Base-by-base conservation (phyloP, 108 stramenopile species). In the Mediolabrus comicus region DNA sequence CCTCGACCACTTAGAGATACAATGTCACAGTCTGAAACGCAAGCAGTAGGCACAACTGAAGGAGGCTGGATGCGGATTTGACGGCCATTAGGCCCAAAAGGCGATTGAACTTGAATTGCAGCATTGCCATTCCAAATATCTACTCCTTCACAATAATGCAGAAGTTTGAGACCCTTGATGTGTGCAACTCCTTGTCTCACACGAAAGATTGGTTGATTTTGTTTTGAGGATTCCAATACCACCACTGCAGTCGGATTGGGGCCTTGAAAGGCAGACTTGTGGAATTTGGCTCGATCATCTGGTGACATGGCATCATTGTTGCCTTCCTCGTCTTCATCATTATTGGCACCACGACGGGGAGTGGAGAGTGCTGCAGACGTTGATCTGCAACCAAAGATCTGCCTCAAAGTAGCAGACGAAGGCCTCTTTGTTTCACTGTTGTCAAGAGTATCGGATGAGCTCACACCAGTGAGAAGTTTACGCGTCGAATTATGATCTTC, bases 71-170 rank as follows among this genome's bases (percentile, higher is more conserved):
- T 56, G 17, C 64, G 55, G 8, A 57, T 27, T 8, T 77, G 81
- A 13, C 74, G 71, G 14, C 69, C 69, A 46, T 87, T 55, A 2
- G 49, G 35, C 27, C 67, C 75, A 32, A 84, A 65, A 9, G 84
- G 77, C 10, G 82, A 82, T 62, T 92, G 92, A 30, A 92, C 79
- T 63, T 92, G 92, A 43, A 92, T 65, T 5, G 89, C 92, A 6
- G 89, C 81, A 66, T 92, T 92, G 25, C 92, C 89, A 69, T 92
- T 92, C 92, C 92, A 92, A 54, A 92, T 92, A 62, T 92, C 92
- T 39, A 31, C 74, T 28, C 87, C 87, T 51, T 46, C 33, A 39
- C 77, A 80, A 34, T 67, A 67, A 54, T 92, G 92, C 12, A 69
- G 58, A n/a, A 92, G 49, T 30, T 85, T 73, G 28, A 93, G 19